These are phyloP conservation scores for Fusarium sp. DNA, from an alignment of 2,329 filamentous ascomycete species.

Conservation along the genomic window DNA sequence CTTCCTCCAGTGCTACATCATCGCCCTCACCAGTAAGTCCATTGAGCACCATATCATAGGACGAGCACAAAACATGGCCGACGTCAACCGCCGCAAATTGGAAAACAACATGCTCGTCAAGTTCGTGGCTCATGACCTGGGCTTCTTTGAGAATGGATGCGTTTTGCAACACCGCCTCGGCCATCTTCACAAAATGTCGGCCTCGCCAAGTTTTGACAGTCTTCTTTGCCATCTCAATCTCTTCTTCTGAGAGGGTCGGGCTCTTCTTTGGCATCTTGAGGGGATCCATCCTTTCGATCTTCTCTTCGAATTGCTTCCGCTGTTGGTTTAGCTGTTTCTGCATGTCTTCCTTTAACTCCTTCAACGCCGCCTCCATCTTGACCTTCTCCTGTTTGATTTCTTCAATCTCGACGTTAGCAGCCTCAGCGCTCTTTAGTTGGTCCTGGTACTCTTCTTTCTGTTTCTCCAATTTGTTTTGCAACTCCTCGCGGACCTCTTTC, in stretches of 20 bases:
- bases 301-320: slow-evolving; percentile 83
- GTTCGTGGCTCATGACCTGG: slow-evolving; percentile 96
- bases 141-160: slow-evolving; percentile 91
- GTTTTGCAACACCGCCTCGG: slow-evolving; percentile 87
- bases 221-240: slow-evolving; percentile 73
- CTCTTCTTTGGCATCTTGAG: slow-evolving; percentile 67
- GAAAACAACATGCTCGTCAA: slow-evolving; percentile 91
- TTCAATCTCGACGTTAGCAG: slow-evolving; percentile 79
- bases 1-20: slow-evolving; percentile 80
- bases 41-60: slow-evolving; percentile 95
- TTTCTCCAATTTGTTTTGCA: slow-evolving; percentile 82
- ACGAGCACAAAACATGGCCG: slow-evolving; percentile 88
- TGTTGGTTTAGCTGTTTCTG: slow-evolving; percentile 85
- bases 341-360: slow-evolving; percentile 85
- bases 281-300: slow-evolving; percentile 78
- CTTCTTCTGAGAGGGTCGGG: slow-evolving; percentile 72
- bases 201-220: slow-evolving; percentile 80
- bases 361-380: slow-evolving; percentile 83
- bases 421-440: slow-evolving; percentile 78
- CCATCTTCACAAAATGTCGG: slow-evolving; percentile 91
- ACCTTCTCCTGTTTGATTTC: slow-evolving; percentile 84
- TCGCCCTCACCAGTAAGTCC: slow-evolving; percentile 86
- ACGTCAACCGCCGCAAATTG: slow-evolving; percentile 92
- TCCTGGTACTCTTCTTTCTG: slow-evolving; percentile 85
- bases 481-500: slow-evolving; percentile 77